Percentiles rank a stretch among this genome's conserved stretches.
Evolutionary conservation across 2,329 filamentous ascomycete species (phyloP).

Genomic region (Rhynchosporium secalis): DNA sequence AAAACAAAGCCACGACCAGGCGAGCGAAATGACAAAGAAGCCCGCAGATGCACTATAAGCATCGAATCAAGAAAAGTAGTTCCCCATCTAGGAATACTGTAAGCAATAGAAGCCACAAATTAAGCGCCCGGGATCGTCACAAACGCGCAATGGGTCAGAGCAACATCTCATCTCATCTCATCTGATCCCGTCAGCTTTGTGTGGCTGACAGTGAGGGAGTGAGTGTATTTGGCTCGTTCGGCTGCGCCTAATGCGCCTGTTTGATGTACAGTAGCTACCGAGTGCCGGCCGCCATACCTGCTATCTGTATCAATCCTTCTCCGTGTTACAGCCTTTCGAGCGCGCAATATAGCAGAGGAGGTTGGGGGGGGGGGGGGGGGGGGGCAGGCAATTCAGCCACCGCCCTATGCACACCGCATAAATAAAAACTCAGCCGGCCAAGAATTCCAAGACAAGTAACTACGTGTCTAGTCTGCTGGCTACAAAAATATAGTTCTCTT

Average conservation of each 20-base stretch:
- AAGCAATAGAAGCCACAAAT: slow-evolving; percentile 1
- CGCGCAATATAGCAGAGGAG: too few species aligned
- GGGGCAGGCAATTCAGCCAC: too few species aligned
- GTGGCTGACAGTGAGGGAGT: not conserved
- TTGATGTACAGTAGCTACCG: not conserved
- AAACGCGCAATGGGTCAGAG: not conserved
- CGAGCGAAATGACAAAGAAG: not conserved
- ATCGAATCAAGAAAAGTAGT: not conserved
- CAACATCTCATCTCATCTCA: not conserved
- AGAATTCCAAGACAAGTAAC: too few species aligned
- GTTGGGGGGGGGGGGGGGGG: not conserved
- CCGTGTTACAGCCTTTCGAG: too few species aligned
- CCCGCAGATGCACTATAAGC: not conserved
- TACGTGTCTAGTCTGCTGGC: too few species aligned
- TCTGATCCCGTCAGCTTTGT: not conserved
- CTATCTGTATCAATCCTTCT: not conserved
- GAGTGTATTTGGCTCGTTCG: not conserved
- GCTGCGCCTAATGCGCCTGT: slow-evolving; percentile 7
- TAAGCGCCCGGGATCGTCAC: slow-evolving; percentile 1
- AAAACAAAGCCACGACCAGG: not conserved
- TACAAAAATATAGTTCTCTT: too few species aligned
- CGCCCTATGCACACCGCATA: too few species aligned
- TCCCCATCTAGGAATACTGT: not conserved
- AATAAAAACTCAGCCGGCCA: too few species aligned
- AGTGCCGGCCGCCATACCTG: not conserved